These are phyloP conservation scores for Geotrichum reessii DNA, from an alignment of 1,139 yeast genomes.

Conservation along the genomic window DNA sequence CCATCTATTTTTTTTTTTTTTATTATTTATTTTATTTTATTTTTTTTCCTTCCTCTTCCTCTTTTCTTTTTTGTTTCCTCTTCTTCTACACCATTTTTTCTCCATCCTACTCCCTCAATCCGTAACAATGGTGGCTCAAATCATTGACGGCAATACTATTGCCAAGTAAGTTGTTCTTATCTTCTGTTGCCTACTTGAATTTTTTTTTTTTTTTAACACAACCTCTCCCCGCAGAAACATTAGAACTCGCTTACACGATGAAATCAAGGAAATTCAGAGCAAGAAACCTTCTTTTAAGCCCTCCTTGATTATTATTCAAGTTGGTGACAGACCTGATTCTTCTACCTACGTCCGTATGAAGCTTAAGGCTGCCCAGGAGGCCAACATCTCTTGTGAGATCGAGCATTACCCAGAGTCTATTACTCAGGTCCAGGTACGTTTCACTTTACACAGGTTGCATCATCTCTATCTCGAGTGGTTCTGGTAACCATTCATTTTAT, in stretches of 20 bases:
- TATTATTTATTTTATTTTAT: not conserved
- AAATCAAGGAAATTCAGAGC: slow-evolving; percentile 51
- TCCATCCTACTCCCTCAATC: slow-evolving; percentile 33
- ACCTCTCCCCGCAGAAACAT: slow-evolving; percentile 57
- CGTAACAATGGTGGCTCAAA: slow-evolving; percentile 35
- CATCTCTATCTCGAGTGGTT: not conserved
- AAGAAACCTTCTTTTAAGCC: slow-evolving; percentile 65
- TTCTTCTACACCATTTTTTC: slow-evolving; percentile 5
- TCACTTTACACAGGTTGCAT: not conserved
- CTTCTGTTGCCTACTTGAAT: not conserved
- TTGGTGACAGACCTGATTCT: slow-evolving; percentile 86
- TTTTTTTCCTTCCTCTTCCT: not conserved
- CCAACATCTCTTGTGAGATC: slow-evolving; percentile 67
- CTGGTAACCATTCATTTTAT: not conserved
- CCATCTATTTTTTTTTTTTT: not conserved
- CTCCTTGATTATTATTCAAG: slow-evolving; percentile 76
- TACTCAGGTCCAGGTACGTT: slow-evolving; percentile 33
- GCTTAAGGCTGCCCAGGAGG: slow-evolving; percentile 80
- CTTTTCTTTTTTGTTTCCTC: not conserved
- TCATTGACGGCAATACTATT: slow-evolving; percentile 63
- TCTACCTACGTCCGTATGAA: slow-evolving; percentile 94
- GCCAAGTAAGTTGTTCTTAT: slow-evolving; percentile 40
- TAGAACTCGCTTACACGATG: slow-evolving; percentile 37
- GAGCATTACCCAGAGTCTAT: slow-evolving; percentile 58
- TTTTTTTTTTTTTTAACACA: slow-evolving; percentile 42